Evolutionary conservation across 2,329 filamentous ascomycete species (phyloP), one percentile per base, ranked within the genome.

Genomic region (Rugonectria rugulosa): DNA sequence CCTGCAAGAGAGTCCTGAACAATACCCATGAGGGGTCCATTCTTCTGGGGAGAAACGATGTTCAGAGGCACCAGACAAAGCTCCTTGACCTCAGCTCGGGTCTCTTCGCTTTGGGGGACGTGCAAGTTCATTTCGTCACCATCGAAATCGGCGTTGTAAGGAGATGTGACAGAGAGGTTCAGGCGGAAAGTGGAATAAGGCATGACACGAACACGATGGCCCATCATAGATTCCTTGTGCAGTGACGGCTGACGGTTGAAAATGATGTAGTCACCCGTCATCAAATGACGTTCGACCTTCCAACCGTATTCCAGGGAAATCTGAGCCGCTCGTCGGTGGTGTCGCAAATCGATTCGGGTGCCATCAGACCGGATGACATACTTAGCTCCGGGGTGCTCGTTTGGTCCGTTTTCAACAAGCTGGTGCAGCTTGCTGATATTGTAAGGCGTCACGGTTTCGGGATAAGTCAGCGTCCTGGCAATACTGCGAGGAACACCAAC

Each of bases 181-280:
- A 99, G 84, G 61, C 95, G 89, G 81, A 99, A 99, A 2, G 95
- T 99, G 6, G 95, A 99, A 75, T 97, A 99, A 3, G 95, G 95
- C 93, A 99, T 98, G 58, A 99, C 95, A 57, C 89, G 89, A 61
- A 99, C 95, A 67, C 92, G 88, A 77, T 99, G 95, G 75, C 92
- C 95, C 96, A 99, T 99, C 95, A 99, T 99, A 57, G 95, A 99
- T 73, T 99, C 95, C 77, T 99, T 99, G 83, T 99, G 95, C 69
- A 99, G 82, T 29, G 95, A 99, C 1, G 95, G 95, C 73, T 99
- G 95, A 82, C 95, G 95, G 75, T 99, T 99, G 86, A 99, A 99
- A 70, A 99, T 93, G 77, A 99, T 98, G 64, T 92, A 96, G 75
- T 99, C 95, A 54, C 94, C 94, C 69, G 97, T 92, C 68, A 96